Percentiles rank a stretch among this genome's conserved stretches.
These are phyloP conservation scores for Rhodamnia argentea DNA, from an alignment of 345 rosid genomes.

Conservation along the genomic window DNA sequence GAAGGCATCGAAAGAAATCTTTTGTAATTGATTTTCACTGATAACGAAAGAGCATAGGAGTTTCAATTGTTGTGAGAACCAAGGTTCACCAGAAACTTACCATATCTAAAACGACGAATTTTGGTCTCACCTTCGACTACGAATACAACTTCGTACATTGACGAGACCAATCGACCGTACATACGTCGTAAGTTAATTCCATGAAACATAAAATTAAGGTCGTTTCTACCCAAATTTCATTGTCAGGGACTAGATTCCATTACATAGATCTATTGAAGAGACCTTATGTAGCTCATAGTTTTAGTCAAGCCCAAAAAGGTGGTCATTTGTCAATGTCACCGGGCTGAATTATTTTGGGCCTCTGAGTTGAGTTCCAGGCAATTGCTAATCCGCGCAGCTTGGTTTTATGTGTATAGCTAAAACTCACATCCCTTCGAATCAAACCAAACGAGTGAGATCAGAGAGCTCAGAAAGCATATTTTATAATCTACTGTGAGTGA, in stretches of 20 bases:
- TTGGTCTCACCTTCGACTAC: neutral
- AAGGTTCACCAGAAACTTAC: neutral
- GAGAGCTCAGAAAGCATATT: neutral
- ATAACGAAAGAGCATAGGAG: neutral
- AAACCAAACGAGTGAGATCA: neutral
- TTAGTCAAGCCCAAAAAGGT: neutral
- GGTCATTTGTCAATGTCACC: neutral
- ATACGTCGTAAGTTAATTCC: accelerated
- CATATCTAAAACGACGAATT: accelerated
- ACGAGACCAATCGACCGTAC: accelerated
- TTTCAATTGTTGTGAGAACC: neutral
- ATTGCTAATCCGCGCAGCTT: neutral
- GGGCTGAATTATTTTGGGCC: neutral
- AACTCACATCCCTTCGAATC: neutral
- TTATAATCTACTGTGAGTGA: neutral
- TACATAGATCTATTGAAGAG: neutral
- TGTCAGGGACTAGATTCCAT: neutral
- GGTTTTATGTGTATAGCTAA: neutral
- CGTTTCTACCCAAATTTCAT: neutral
- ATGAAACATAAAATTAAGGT: neutral
- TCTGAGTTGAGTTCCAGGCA: neutral
- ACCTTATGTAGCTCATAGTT: neutral
- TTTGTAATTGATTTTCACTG: neutral
- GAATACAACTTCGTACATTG: accelerated
- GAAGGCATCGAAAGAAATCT: neutral